These are phyloP conservation scores for Skeletonema costatum DNA, from an alignment of 108 stramenopile genomes.

Conservation along the genomic window DNA sequence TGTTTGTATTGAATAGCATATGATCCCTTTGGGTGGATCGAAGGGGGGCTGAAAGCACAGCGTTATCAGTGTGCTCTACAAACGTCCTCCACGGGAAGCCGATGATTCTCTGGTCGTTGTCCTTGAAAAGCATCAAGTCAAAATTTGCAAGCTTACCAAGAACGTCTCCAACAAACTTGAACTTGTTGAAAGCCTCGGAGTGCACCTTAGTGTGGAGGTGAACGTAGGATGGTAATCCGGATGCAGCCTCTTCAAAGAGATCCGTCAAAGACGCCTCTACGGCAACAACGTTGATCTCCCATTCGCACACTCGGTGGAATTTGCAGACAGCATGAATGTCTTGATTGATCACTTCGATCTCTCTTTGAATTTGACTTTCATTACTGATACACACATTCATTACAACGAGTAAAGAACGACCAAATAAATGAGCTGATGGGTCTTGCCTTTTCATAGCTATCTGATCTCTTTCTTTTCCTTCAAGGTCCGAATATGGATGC, in stretches of 20 bases:
- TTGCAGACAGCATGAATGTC: not conserved
- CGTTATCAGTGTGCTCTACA: not conserved
- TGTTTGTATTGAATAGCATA: not conserved
- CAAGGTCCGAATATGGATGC: too few species aligned
- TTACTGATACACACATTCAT: too few species aligned
- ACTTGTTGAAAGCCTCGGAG: not conserved
- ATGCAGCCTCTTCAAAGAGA: not conserved
- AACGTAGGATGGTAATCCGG: not conserved
- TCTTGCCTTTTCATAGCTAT: too few species aligned
- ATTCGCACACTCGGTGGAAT: not conserved
- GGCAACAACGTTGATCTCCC: not conserved
- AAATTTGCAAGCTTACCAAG: not conserved
- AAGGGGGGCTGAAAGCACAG: not conserved
- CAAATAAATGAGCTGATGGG: too few species aligned
- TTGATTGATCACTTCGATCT: not conserved
- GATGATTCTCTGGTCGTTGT: not conserved
- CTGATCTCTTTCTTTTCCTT: too few species aligned
- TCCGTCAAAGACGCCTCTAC: not conserved
- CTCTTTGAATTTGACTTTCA: too few species aligned
- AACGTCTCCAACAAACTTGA: not conserved
- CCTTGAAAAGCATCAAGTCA: not conserved
- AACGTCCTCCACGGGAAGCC: conserved; percentile 3
- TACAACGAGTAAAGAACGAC: too few species aligned
- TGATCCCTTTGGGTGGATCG: not conserved
- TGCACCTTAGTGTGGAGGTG: not conserved